Base-by-base conservation (phyloP, 768 basidiomycete genomes). In the Lepiota brunneoincarnata region DNA sequence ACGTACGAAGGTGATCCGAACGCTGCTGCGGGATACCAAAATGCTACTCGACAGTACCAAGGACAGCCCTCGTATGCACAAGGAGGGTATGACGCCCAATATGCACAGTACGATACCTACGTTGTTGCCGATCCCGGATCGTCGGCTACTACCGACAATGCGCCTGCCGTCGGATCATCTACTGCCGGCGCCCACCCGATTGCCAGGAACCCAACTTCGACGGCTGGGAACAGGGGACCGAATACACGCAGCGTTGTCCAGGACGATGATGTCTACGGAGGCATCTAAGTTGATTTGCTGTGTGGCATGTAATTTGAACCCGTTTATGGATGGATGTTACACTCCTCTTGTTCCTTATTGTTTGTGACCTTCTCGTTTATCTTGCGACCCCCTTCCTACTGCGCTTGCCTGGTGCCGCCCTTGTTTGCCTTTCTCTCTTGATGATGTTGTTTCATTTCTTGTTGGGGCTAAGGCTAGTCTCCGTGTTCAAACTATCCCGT, bases 241-340 rank as follows among this genome's bases (percentile, higher is more conserved):
- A 56, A 58, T 24, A 61, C 61, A 35, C 59, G 51, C n/a, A 53
- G 50, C 24, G 54, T 61, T 41, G 56, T 63, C 20, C 59, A 65
- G 15, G 54, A 64, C 51, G 70, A 67, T 26, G 74, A 70, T 61
- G 72, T 68, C 35, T 74, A 71, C 63, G 72, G 68, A 57, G 72
- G 69, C 34, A 71, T 69, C 57, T 71, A 63, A 68, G 49, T n/a
- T n/a, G n/a, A 17, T 28, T 31, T 9, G 31, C 6, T 9, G 11
- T 51, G 35, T 37, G 41, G 50, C 53, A 21, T 51, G 40, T 26
- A 28, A 36, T 44, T 17, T 49, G 15, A 23, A 38, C 49, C 35
- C 12, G 31, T 24, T 34, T 24, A 41, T 35, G 35, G 6, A 36
- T 48, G 5, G 47, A 35, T 48, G 7, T 24, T 53, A 26, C 14